phyloP scores from a whole-genome alignment of 257 asterid genomes.

The Solanum phureja region DNA sequence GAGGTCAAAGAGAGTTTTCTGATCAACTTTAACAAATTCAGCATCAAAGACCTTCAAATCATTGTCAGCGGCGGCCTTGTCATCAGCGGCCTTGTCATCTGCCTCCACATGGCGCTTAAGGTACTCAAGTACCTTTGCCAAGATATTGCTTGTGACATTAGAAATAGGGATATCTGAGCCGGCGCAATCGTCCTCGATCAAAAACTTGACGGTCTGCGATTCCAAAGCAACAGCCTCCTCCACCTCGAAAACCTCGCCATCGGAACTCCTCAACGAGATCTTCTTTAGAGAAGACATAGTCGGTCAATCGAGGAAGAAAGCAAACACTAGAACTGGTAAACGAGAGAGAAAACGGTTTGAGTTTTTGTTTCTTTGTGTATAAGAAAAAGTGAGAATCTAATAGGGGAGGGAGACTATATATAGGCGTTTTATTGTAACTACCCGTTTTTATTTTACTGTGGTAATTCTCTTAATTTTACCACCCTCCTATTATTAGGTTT shows the following conservation, averaged over 20 bases:
- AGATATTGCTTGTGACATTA: slow-evolving; percentile 42
- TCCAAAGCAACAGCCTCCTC: slow-evolving; percentile 40
- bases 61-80: slow-evolving; percentile 3
- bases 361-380: background rate
- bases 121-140: slow-evolving; percentile 52
- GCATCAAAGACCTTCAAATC: slow-evolving; percentile 35
- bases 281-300: slow-evolving; percentile 23
- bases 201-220: slow-evolving; percentile 40
- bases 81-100: too few relatives aligned
- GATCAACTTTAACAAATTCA: slow-evolving; percentile 53
- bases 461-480: background rate
- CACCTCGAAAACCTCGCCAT: slow-evolving; percentile 46
- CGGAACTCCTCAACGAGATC: slow-evolving; percentile 41
- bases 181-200: slow-evolving; percentile 44
- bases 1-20: slow-evolving; percentile 44
- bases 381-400: too few relatives aligned
- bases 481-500: background rate
- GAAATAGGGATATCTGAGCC: slow-evolving; percentile 35
- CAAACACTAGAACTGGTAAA: background rate
- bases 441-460: background rate
- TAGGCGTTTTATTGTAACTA: background rate
- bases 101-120: slow-evolving; percentile 46
- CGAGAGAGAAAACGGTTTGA: background rate
- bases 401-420: background rate
- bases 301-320: background rate